Conservation (phyloP, 768 basidiomycete genomes). For the Holtermanniella nyarrowii region DNA sequence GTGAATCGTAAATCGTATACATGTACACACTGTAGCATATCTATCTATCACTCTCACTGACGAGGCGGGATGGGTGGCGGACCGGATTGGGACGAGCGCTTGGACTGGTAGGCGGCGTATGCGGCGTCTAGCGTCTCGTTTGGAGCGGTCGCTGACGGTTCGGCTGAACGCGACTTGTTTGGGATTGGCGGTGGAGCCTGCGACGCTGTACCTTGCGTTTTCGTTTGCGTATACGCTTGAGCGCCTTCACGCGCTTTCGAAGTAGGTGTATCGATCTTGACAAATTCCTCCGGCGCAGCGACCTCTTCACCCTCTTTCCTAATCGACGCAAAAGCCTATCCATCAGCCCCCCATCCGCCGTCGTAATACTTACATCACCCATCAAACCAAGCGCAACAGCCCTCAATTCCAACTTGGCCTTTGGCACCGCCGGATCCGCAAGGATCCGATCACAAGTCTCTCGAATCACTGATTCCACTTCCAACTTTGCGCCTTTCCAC, state of each 20-base stretch:
- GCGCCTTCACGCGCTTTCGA: slow-evolving; percentile 33
- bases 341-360: neutral
- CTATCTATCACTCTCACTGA: too few relatives aligned
- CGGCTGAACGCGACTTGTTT: neutral
- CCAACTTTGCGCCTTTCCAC: slow-evolving; percentile 43
- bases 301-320: slow-evolving; percentile 29
- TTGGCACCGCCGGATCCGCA: slow-evolving; percentile 28
- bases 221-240: neutral
- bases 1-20: too few relatives aligned
- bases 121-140: slow-evolving; percentile 12
- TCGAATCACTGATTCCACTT: slow-evolving; percentile 39
- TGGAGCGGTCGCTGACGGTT: slow-evolving; percentile 1
- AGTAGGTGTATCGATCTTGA: slow-evolving; percentile 36
- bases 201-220: neutral
- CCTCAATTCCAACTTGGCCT: slow-evolving; percentile 35
- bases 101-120: slow-evolving; percentile 22
- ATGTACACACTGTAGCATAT: too few relatives aligned
- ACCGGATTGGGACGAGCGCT: too few relatives aligned
- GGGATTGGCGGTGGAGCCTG: neutral
- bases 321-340: slow-evolving; percentile 35
- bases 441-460: slow-evolving; percentile 39
- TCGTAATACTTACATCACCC: slow-evolving; percentile 32
- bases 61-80: too few relatives aligned
- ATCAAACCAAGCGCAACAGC: slow-evolving; percentile 35
- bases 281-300: slow-evolving; percentile 26